Percentiles rank a stretch among this genome's conserved stretches.
Conservation (phyloP, 108 stramenopile species). For the Cylindrotheca fusiformis region DNA sequence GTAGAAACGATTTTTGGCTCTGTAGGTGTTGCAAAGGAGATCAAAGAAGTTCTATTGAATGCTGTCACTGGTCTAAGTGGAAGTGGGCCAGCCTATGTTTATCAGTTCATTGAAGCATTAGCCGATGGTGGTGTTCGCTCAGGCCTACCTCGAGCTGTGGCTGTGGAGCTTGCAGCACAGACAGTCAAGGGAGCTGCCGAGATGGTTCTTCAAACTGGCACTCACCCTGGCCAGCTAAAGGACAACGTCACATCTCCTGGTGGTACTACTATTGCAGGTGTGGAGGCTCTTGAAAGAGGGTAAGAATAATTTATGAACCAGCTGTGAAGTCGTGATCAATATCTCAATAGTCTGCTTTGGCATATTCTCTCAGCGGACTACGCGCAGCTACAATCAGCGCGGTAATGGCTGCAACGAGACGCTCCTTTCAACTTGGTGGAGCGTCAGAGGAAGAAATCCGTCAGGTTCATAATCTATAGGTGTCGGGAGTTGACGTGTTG, state of each 20-base stretch:
- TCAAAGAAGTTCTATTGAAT: slow-evolving; percentile 75
- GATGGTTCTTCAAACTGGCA: slow-evolving; percentile 89
- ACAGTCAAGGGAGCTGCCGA: slow-evolving; percentile 95
- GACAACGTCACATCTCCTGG: slow-evolving; percentile 91
- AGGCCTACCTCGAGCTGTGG: slow-evolving; percentile 85
- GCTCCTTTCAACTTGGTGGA: slow-evolving; percentile 78
- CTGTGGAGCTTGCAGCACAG: slow-evolving; percentile 89
- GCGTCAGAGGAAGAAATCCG: slow-evolving; percentile 62
- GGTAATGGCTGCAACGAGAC: slow-evolving; percentile 70
- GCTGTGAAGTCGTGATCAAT: not conserved
- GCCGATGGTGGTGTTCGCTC: slow-evolving; percentile 95
- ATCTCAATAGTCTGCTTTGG: not conserved
- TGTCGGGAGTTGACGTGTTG: not conserved
- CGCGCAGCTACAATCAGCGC: slow-evolving; percentile 70
- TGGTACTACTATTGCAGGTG: slow-evolving; percentile 94
- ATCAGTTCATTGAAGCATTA: slow-evolving; percentile 93
- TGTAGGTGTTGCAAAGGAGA: slow-evolving; percentile 76
- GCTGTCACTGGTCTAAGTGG: slow-evolving; percentile 95
- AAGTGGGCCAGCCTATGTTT: slow-evolving; percentile 94
- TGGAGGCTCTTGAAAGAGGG: slow-evolving; percentile 90
- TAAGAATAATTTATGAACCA: slow-evolving; percentile 22
- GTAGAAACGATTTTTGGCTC: slow-evolving; percentile 74
- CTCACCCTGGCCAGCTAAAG: slow-evolving; percentile 91
- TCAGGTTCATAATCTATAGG: slow-evolving; percentile 65
- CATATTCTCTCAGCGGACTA: slow-evolving; percentile 42